Percentiles rank a stretch among this genome's conserved stretches.
These are phyloP conservation scores for Hyparrhenia diplandra DNA, from an alignment of 176 grass and related monocot genomes.

Conservation along the genomic window DNA sequence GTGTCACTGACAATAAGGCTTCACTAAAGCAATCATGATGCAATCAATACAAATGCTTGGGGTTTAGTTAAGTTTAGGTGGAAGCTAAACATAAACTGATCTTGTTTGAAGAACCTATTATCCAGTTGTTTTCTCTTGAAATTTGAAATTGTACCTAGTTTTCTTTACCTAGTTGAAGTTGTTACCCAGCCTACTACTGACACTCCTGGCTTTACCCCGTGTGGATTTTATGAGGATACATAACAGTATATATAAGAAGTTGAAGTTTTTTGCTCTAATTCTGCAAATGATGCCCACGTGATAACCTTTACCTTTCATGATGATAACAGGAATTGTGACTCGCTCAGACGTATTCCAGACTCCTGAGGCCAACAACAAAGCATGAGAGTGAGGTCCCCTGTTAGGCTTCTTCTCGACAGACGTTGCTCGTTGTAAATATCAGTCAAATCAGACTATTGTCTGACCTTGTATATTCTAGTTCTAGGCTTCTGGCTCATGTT, in stretches of 20 bases:
- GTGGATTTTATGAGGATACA: not conserved
- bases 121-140: too few species aligned
- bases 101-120: too few species aligned
- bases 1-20: too few species aligned
- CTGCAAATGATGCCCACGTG: not conserved
- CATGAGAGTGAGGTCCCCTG: not conserved
- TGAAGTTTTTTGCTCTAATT: not conserved
- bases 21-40: too few species aligned
- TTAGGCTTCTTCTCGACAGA: not conserved
- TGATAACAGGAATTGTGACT: not conserved
- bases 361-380: not conserved
- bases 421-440: not conserved
- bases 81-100: too few species aligned
- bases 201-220: not conserved
- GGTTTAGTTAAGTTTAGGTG: too few species aligned
- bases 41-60: too few species aligned
- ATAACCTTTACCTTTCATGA: not conserved
- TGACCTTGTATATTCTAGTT: not conserved
- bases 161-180: too few species aligned
- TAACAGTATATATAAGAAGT: not conserved
- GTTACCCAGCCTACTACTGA: too few species aligned
- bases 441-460: not conserved
- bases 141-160: too few species aligned
- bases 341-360: not conserved
- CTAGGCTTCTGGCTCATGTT: not conserved